A percentile compares a stretch with the other conserved stretches of the same genome.
Conservation (phyloP, 73 alveolate genomes). For the Tetrahymena elliotti region DNA sequence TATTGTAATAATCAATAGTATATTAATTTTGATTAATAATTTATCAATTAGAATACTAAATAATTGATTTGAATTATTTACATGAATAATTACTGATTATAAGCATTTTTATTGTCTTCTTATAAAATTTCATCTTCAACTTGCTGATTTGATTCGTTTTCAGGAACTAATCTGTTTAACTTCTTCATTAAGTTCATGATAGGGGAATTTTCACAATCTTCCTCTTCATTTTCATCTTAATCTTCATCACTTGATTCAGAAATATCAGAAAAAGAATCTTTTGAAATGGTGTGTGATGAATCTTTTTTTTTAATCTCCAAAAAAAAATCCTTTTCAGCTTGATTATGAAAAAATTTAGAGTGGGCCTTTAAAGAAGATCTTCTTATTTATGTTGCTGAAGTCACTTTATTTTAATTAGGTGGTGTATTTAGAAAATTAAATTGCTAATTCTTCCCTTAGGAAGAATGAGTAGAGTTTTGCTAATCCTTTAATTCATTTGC, state of each 20-base stretch:
- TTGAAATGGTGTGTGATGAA: background rate
- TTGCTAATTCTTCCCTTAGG: background rate
- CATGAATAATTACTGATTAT: background rate
- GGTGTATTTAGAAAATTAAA: background rate
- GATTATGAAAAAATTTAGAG: background rate
- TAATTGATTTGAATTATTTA: no score
- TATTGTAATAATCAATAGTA: no score
- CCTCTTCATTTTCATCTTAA: background rate
- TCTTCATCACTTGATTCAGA: background rate
- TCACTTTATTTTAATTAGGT: background rate
- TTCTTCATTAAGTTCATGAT: background rate
- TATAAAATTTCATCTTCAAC: background rate
- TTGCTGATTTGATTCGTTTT: background rate
- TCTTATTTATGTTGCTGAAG: background rate
- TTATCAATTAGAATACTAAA: background rate
- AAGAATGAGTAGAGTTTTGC: background rate
- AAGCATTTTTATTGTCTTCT: background rate
- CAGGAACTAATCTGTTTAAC: background rate
- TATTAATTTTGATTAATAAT: no score
- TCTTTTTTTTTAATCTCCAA: background rate
- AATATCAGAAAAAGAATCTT: background rate
- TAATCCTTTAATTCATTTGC: background rate
- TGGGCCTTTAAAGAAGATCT: background rate
- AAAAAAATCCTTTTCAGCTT: background rate
- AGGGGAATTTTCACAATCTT: background rate